Conservation (phyloP, 192 early-diverging fungal genomes). For the Physocladia obscura region DNA sequence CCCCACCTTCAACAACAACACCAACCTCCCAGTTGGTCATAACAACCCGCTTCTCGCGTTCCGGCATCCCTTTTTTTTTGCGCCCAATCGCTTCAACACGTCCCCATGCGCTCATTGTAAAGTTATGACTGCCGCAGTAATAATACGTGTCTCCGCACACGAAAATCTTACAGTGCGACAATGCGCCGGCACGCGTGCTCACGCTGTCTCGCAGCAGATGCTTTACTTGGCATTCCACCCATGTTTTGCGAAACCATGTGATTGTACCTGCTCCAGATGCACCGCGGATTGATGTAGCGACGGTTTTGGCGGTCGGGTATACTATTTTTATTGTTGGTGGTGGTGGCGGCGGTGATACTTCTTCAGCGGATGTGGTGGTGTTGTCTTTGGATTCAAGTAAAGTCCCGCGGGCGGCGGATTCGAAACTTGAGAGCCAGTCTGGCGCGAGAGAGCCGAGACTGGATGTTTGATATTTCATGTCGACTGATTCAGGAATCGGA, state of each 20-base stretch:
- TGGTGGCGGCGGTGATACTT: not conserved
- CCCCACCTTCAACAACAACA: not conserved
- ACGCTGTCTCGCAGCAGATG: slow-evolving; percentile 17
- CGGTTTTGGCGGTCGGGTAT: slow-evolving; percentile 29
- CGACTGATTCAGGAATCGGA: too few species aligned
- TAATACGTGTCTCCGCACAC: not conserved
- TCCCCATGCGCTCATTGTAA: slow-evolving; percentile 27
- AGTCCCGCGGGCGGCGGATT: not conserved
- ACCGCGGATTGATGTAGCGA: slow-evolving; percentile 18
- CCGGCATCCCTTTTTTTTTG: slow-evolving; percentile 5
- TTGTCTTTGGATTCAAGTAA: not conserved
- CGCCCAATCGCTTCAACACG: not conserved
- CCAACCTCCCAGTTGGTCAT: slow-evolving; percentile 26
- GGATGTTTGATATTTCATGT: slow-evolving; percentile 13
- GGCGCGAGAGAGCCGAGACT: slow-evolving; percentile 1
- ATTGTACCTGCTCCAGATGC: slow-evolving; percentile 29
- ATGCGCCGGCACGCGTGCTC: slow-evolving; percentile 11
- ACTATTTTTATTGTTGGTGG: slow-evolving; percentile 21
- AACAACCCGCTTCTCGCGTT: not conserved
- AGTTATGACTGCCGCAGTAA: slow-evolving; percentile 26
- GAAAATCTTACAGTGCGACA: slow-evolving; percentile 33
- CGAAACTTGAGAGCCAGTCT: slow-evolving; percentile 2
- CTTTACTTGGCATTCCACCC: not conserved
- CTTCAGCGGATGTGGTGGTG: not conserved
- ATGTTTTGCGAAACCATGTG: slow-evolving; percentile 12